These are phyloP conservation scores for Diaporthe vaccinii DNA, from an alignment of 2,329 filamentous ascomycete genomes.

Conservation along the genomic window DNA sequence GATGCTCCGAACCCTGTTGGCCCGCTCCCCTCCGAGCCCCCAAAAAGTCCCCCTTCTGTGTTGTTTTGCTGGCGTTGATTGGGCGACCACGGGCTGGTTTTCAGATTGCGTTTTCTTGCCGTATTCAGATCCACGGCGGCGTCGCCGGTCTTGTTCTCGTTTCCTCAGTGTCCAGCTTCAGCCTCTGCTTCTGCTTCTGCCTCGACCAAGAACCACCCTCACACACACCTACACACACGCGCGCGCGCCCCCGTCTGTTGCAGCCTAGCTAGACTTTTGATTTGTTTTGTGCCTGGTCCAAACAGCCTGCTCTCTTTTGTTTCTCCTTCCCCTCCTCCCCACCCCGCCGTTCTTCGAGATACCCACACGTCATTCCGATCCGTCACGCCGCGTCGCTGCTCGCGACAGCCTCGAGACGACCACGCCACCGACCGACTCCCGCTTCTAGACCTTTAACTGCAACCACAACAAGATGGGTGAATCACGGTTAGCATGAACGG, in stretches of 20 bases:
- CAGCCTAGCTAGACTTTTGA: slow-evolving; percentile 25
- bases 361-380: slow-evolving; percentile 35
- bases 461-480: slow-evolving; percentile 68
- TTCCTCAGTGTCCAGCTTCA: slow-evolving; percentile 16
- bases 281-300: slow-evolving; percentile 20
- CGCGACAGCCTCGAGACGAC: slow-evolving; percentile 31
- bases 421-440: slow-evolving; percentile 19
- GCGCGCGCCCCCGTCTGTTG: not conserved
- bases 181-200: slow-evolving; percentile 14
- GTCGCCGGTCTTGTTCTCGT: slow-evolving; percentile 38
- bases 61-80: slow-evolving; percentile 35
- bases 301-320: not conserved
- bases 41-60: slow-evolving; percentile 17
- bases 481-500: slow-evolving; percentile 64
- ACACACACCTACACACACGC: not conserved
- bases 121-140: slow-evolving; percentile 28
- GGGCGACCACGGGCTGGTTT: slow-evolving; percentile 28
- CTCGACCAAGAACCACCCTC: not conserved
- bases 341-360: slow-evolving; percentile 34
- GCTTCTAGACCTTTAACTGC: slow-evolving; percentile 26
- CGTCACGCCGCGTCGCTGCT: slow-evolving; percentile 1
- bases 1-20: slow-evolving; percentile 13
- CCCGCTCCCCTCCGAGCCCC: not conserved
- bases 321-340: too few relatives aligned
- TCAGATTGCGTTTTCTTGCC: slow-evolving; percentile 24